phyloP scores from a whole-genome alignment of 2,329 filamentous ascomycete genomes.

The Curvularia eragrostidis region DNA sequence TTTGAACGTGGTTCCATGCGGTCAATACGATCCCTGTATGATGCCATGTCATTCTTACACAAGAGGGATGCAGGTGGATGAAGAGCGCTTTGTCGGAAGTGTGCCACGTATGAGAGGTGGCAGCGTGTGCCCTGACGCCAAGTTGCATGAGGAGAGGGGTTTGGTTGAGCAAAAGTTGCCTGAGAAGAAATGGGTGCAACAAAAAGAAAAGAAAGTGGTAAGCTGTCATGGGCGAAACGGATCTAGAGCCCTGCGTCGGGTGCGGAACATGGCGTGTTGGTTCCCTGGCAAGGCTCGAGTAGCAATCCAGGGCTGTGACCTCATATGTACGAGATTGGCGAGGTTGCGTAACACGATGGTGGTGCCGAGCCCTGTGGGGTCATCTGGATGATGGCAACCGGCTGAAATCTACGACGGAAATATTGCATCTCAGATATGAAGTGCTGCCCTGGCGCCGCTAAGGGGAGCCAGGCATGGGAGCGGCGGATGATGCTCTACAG shows the following conservation, averaged over 20 bases:
- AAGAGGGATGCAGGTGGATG: background rate
- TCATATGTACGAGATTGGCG: background rate
- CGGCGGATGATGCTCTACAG: constrained; percentile 9
- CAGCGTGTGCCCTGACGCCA: background rate
- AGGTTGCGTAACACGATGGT: background rate
- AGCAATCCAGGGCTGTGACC: background rate
- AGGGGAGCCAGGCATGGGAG: background rate
- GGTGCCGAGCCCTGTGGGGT: background rate
- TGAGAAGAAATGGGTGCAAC: background rate
- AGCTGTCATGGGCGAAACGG: background rate
- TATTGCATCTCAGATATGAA: constrained; percentile 10
- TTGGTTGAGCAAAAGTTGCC: background rate
- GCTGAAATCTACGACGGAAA: constrained; percentile 9
- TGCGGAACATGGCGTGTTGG: background rate
- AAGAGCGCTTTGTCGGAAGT: background rate
- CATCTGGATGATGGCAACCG: background rate
- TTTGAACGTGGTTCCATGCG: background rate
- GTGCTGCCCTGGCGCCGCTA: background rate
- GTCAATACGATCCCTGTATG: background rate
- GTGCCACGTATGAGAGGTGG: background rate
- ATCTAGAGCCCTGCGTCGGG: background rate
- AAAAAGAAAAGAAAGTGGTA: background rate
- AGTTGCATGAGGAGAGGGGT: background rate
- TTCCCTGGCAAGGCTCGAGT: background rate
- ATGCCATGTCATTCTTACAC: constrained; percentile 11